Percentiles rank a stretch among this genome's conserved stretches.
phyloP scores from a whole-genome alignment of 306 rosid genomes.

The Quercus parvula region DNA sequence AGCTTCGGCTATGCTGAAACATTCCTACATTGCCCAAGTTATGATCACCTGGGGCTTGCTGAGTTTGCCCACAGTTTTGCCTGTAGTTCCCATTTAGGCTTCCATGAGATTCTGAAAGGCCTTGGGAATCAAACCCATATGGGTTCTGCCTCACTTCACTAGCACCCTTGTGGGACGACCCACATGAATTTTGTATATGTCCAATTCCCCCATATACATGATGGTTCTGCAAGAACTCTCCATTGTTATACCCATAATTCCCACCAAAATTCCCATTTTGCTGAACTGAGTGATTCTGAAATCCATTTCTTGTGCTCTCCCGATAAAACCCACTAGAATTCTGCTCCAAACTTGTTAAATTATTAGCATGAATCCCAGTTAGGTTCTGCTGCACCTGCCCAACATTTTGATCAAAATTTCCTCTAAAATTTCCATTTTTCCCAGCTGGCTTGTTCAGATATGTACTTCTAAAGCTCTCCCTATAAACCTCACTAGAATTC shows the following conservation, averaged over 20 bases:
- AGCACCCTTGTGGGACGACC: conserved; percentile 20
- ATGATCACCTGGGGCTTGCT: conserved; percentile 20
- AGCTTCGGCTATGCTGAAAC: conserved; percentile 21
- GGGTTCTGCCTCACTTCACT: conserved; percentile 26
- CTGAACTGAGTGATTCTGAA: no score
- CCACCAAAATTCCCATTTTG: no score
- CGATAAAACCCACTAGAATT: not conserved
- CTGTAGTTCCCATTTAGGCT: no score
- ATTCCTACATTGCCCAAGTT: conserved; percentile 9
- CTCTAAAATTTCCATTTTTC: not conserved
- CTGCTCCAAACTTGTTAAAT: not conserved
- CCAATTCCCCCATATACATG: not conserved
- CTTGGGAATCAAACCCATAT: conserved; percentile 19
- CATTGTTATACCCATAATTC: no score
- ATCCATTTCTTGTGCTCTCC: not conserved
- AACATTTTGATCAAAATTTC: not conserved
- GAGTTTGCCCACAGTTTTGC: conserved; percentile 19
- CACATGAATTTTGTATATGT: conserved; percentile 17
- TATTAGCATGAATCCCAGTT: not conserved
- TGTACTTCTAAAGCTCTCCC: not conserved
- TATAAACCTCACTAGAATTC: not conserved
- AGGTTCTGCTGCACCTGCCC: not conserved
- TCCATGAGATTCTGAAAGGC: not conserved
- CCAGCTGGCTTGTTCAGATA: not conserved
- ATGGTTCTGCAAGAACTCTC: not conserved